phyloP scores from a whole-genome alignment of 331 rosid species.

The Erythrophleum ivorense region DNA sequence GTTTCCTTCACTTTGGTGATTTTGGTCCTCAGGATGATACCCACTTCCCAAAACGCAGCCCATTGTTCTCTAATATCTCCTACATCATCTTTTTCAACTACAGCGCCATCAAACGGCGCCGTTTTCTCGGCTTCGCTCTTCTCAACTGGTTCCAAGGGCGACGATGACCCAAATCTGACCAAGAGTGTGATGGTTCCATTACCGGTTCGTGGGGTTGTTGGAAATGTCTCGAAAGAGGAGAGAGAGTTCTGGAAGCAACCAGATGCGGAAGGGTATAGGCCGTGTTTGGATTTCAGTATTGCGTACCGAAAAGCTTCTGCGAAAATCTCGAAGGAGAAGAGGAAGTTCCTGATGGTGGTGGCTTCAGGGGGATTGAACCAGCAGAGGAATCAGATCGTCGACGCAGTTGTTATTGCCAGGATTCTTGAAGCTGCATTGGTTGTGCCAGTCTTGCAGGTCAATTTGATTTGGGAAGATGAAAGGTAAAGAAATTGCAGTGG shows the following conservation, averaged over 20 bases:
- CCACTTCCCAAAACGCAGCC: neutral
- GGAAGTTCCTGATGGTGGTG: neutral
- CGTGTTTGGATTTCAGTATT: constrained; percentile 5
- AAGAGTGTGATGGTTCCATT: neutral
- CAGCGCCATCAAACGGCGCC: neutral
- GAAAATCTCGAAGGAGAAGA: neutral
- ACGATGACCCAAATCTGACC: neutral
- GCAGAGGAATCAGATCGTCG: neutral
- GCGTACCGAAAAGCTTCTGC: neutral
- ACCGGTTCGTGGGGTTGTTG: neutral
- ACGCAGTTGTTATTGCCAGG: neutral
- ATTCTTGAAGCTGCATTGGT: constrained; percentile 7
- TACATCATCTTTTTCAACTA: neutral
- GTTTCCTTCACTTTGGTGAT: neutral
- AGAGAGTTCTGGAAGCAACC: constrained; percentile 6
- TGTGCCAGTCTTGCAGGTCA: neutral
- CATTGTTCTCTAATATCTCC: neutral
- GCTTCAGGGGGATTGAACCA: neutral
- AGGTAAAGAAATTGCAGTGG: neutral
- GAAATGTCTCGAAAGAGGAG: neutral
- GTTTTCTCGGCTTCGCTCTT: neutral
- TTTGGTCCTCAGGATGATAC: neutral
- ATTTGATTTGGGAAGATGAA: neutral
- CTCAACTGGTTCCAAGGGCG: neutral
- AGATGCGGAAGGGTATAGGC: neutral